These are phyloP conservation scores for Umbellularia californica DNA, from an alignment of 164 flowering plant genomes.

Conservation along the genomic window DNA sequence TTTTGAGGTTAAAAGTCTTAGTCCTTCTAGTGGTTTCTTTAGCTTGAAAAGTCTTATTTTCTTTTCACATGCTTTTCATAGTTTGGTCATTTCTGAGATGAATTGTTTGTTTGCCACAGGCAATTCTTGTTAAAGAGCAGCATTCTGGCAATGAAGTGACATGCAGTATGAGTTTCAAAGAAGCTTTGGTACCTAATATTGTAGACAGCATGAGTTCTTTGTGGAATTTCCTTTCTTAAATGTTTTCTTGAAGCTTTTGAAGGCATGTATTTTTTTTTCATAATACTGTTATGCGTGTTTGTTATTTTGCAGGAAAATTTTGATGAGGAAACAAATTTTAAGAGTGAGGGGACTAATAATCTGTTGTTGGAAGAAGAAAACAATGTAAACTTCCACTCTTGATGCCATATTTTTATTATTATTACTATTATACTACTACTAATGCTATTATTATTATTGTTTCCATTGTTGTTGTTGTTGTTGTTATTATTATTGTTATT, in stretches of 20 bases:
- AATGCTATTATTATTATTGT: too few species aligned
- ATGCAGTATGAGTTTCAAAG: conserved; percentile 13
- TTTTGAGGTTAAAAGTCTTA: conserved; percentile 33
- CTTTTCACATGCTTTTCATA: background rate
- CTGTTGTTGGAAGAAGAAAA: background rate
- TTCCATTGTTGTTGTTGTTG: too few species aligned
- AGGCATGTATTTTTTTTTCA: background rate
- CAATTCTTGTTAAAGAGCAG: conserved; percentile 24
- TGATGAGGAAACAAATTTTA: background rate
- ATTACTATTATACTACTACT: too few species aligned
- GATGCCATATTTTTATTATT: background rate
- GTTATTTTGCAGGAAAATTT: conserved; percentile 2
- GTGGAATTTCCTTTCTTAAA: background rate
- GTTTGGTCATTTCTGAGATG: background rate
- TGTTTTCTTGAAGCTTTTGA: background rate
- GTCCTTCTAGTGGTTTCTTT: background rate
- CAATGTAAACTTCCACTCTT: background rate
- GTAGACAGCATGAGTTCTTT: conserved; percentile 7
- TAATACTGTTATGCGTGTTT: background rate
- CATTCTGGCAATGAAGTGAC: conserved; percentile 11
- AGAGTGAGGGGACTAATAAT: background rate
- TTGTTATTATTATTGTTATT: too few species aligned
- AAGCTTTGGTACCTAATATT: conserved; percentile 10
- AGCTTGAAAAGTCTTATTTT: background rate
- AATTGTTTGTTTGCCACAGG: conserved; percentile 24